Evolutionary conservation across 2,329 filamentous ascomycete species (phyloP).

Genomic region (Arthrobotrys megalospora): DNA sequence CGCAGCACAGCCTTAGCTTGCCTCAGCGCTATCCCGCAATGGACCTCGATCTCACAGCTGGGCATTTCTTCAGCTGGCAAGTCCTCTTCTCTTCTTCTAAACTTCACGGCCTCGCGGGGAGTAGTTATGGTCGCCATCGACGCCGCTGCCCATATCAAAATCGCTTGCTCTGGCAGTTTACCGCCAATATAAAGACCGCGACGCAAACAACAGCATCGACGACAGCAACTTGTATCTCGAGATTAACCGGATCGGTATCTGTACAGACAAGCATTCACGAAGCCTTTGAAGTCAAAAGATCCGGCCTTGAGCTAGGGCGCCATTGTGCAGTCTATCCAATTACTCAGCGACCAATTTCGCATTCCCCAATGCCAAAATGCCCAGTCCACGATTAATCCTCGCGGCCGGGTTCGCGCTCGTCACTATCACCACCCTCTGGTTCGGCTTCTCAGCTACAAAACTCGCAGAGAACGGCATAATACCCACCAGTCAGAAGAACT

Average conservation of each 20-base stretch:
- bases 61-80: background rate
- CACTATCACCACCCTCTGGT: conserved; percentile 56
- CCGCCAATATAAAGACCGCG: background rate
- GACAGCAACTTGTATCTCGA: background rate
- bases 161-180: background rate
- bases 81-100: conserved; percentile 8
- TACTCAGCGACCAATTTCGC: background rate
- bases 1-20: conserved; percentile 6
- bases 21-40: conserved; percentile 32
- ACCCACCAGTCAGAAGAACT: conserved; percentile 9
- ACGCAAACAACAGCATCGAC: background rate
- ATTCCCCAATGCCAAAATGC: conserved; percentile 25
- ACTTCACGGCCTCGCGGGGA: conserved; percentile 12
- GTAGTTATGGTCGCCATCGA: conserved; percentile 19
- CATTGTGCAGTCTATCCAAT: background rate
- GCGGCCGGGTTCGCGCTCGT: conserved; percentile 50
- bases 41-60: conserved; percentile 37
- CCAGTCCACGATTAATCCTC: conserved; percentile 49
- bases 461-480: conserved; percentile 37
- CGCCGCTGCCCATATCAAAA: background rate
- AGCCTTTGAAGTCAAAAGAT: background rate
- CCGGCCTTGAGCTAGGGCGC: background rate
- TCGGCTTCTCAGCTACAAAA: conserved; percentile 47
- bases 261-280: background rate
- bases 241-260: background rate